Base-by-base conservation (phyloP, 768 basidiomycete species). In the Pleurotus djamor region DNA sequence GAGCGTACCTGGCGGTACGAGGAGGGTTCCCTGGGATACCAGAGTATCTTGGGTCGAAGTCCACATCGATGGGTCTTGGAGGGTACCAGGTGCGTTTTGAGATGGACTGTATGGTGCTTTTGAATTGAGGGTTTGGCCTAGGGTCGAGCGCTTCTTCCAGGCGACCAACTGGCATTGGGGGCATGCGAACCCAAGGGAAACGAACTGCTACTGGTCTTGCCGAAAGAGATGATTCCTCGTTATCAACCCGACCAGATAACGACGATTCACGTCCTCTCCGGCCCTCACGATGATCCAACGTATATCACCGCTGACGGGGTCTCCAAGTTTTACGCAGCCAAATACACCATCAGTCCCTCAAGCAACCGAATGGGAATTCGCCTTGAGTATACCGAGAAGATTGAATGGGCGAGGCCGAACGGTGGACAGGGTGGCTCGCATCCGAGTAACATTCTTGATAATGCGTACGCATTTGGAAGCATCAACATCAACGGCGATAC, bases 401-500 rank as follows among this genome's bases (percentile, higher is more conserved):
- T 88, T 41, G 61, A 69, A 5, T 89, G 85, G 84, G 79, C 85
- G 0, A 74, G 86, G 37, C 59, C 60, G 4, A 81, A 74, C 45
- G 87, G 88, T 10, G 87, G 87, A 0, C 81, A 88, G 60, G 88
- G 87, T 1, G 88, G 87, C 0, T 81, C 83, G 13, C 88, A 89
- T 64, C 86, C 87, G 0, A 83, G 82, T 43, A 89, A 89, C 61
- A 84, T 88, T 37, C 76, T 87, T 16, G 83, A 87, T 59, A 85
- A 84, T 48, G 83, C 79, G 4, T 87, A 87, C 62, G 79, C 79
- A 0, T 66, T 72, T 21, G 85, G 84, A 4, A 73, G 79, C 0
- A 64, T 88, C 60, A 87, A 88, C 63, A 59, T 87, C 55, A 89
- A 89, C 63, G 87, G 87, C 1, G 87, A 89, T 65, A 87, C 85